These are phyloP conservation scores for Rusavskia elegans DNA, from an alignment of 495 filamentous ascomycete species.

Conservation along the genomic window DNA sequence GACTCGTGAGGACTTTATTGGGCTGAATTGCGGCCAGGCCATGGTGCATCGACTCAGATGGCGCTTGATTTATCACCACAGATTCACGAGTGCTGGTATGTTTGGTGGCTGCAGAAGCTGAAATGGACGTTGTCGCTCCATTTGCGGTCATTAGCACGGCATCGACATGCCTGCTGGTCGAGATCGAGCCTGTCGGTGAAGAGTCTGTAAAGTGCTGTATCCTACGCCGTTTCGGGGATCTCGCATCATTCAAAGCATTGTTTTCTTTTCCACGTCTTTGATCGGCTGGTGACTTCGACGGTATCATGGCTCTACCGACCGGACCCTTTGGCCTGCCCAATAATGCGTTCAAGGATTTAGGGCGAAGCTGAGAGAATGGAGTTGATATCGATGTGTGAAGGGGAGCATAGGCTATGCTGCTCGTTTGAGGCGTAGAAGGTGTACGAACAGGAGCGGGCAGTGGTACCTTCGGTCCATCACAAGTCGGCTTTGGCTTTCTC, in stretches of 20 bases:
- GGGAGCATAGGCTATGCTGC: not conserved
- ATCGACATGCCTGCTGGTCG: not conserved
- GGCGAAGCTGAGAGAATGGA: conserved; percentile 18
- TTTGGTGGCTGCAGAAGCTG: not conserved
- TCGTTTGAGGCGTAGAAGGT: conserved; percentile 11
- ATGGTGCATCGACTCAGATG: too few species aligned
- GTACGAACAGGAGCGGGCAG: not conserved
- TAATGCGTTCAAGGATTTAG: conserved; percentile 40
- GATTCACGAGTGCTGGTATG: not conserved
- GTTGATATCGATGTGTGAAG: conserved; percentile 6
- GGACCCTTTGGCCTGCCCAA: conserved; percentile 38
- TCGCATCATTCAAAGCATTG: conserved; percentile 14
- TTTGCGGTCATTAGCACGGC: too few species aligned
- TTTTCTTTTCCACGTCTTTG: conserved; percentile 18
- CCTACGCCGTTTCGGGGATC: conserved; percentile 34
- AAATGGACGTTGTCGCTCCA: not conserved
- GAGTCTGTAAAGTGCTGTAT: not conserved
- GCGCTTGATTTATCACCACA: too few species aligned
- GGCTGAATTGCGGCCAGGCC: too few species aligned
- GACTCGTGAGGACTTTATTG: too few species aligned
- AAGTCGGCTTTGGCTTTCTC: conserved; percentile 24
- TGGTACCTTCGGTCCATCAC: conserved; percentile 16
- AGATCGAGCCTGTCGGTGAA: not conserved
- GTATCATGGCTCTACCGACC: conserved; percentile 24
- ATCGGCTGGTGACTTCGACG: conserved; percentile 33